phyloP scores from a whole-genome alignment of 2,329 filamentous ascomycete genomes.

The Penicillium sp. region DNA sequence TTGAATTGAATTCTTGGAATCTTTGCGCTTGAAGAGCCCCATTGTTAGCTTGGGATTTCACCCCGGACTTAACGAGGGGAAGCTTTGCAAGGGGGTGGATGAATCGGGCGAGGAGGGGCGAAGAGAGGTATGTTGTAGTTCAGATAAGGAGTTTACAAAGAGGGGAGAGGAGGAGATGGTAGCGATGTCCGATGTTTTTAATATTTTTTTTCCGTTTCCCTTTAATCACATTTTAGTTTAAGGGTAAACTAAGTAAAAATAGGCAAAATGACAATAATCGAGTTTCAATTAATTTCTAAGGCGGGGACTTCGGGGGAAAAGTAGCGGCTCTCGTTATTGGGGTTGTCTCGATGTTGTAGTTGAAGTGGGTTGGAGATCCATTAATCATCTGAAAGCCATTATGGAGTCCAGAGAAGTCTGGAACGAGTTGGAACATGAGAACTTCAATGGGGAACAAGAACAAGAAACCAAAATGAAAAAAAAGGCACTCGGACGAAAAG shows the following conservation, averaged over 20 bases:
- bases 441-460: neutral
- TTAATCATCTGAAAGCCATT: neutral
- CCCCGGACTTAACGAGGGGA: neutral
- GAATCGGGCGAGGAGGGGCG: neutral
- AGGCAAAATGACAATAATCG: neutral
- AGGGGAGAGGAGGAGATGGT: neutral
- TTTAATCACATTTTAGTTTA: neutral
- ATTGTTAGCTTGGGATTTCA: constrained; percentile 26
- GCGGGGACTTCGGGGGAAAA: constrained; percentile 2
- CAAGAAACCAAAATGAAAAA: neutral
- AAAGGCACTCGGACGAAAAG: neutral
- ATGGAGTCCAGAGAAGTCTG: neutral
- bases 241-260: constrained; percentile 1
- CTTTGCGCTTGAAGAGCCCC: constrained; percentile 48
- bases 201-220: neutral
- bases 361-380: neutral
- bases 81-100: neutral
- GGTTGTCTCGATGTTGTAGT: too few species aligned
- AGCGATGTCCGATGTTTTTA: neutral
- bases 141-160: constrained; percentile 1
- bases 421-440: neutral
- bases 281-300: constrained; percentile 6
- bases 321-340: neutral
- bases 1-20: constrained; percentile 36
- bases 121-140: neutral